Conservation (phyloP, 1,139 yeast species). For the Debaryomyces sp. region DNA sequence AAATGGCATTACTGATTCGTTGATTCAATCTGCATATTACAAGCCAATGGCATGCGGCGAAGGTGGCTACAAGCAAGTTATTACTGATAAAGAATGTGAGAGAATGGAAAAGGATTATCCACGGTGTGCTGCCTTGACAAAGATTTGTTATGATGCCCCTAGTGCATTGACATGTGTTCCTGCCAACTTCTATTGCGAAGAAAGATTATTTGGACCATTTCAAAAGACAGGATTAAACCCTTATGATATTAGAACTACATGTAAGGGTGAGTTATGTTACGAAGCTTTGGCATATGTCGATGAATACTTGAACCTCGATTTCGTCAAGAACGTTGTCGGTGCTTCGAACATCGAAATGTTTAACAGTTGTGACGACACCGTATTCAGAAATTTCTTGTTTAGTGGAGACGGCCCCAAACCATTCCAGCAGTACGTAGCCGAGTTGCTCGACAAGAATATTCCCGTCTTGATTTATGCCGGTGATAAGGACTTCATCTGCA, state of each 20-base stretch:
- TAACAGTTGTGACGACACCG: constrained; percentile 59
- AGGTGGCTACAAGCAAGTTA: constrained; percentile 74
- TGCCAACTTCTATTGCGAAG: constrained; percentile 44
- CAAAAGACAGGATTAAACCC: constrained; percentile 63
- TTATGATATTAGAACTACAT: constrained; percentile 69
- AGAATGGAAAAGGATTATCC: constrained; percentile 54
- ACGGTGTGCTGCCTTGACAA: constrained; percentile 55
- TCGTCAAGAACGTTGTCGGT: constrained; percentile 64
- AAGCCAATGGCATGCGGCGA: constrained; percentile 85
- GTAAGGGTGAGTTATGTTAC: constrained; percentile 59
- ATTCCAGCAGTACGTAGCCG: constrained; percentile 62
- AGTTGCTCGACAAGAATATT: constrained; percentile 53
- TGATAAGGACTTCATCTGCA: constrained; percentile 43
- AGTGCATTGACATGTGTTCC: constrained; percentile 56
- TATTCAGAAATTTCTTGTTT: constrained; percentile 54
- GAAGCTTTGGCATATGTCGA: constrained; percentile 56
- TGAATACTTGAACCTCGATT: constrained; percentile 59
- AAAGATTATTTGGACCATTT: constrained; percentile 53
- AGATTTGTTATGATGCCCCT: constrained; percentile 55
- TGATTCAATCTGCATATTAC: constrained; percentile 67
- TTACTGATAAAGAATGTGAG: constrained; percentile 63
- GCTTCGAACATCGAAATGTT: constrained; percentile 56
- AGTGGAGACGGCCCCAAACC: constrained; percentile 69
- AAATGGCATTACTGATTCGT: constrained; percentile 80
- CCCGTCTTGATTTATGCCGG: constrained; percentile 45